A percentile compares a stretch with the other conserved stretches of the same genome.
phyloP scores from a whole-genome alignment of 225 moss, liverwort and hornwort genomes.

The Pseudisothecium myosuroides region DNA sequence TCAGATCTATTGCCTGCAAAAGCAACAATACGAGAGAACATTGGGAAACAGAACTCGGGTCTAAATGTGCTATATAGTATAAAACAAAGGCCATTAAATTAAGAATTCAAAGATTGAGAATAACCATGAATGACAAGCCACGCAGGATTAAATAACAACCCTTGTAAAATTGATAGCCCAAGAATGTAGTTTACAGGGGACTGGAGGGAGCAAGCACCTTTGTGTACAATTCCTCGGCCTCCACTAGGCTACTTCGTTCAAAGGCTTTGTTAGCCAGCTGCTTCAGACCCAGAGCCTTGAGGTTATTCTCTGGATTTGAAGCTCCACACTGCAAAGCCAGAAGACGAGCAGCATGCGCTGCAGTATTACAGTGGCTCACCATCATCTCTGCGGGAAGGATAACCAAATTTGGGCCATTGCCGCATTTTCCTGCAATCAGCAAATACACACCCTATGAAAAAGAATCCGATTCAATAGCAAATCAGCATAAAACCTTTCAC shows the following conservation, averaged over 20 bases:
- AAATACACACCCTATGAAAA: not conserved
- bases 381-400: constrained; percentile 52
- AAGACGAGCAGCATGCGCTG: constrained; percentile 57
- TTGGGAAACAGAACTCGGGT: not conserved
- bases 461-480: not conserved
- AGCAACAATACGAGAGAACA: not conserved
- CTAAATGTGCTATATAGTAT: not conserved
- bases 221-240: constrained; percentile 51
- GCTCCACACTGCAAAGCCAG: constrained; percentile 56
- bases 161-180: no score
- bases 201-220: not conserved
- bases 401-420: constrained; percentile 61
- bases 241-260: constrained; percentile 22
- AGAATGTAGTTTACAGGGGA: not conserved
- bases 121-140: not conserved
- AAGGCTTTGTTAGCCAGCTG: constrained; percentile 59
- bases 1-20: not conserved
- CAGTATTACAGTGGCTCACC: constrained; percentile 65
- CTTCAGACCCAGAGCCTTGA: constrained; percentile 51
- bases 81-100: not conserved
- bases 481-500: not conserved
- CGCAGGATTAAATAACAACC: not conserved
- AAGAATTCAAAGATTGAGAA: not conserved
- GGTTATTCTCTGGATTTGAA: constrained; percentile 41
- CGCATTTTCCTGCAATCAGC: constrained; percentile 43